Base-by-base conservation (phyloP, 2,329 filamentous ascomycete species). In the Stemphylium beticola region DNA sequence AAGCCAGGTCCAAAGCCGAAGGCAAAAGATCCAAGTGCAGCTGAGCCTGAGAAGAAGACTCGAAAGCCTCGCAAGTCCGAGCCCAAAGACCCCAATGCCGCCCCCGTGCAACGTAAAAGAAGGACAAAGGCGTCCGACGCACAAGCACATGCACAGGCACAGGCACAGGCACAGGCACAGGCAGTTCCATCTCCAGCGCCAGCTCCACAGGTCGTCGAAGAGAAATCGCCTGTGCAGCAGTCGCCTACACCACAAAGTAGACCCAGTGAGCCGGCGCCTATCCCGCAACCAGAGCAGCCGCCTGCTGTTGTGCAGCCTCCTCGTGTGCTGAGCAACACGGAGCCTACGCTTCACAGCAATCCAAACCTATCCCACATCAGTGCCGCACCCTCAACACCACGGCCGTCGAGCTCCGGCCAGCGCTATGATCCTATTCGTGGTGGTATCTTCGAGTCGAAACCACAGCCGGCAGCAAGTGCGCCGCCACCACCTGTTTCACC, bases 351-450 rank as follows among this genome's bases (percentile, higher is more conserved):
- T 11, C 68, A 74, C 61, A 72, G 68, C 58, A 74, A 75, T 51
- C 72, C 73, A 38, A 73, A 64, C 33, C 63, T 74, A 36, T 73
- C 68, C 26, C 68, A 74, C 57, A 70, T 77, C 66, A 66, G 75
- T 76, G 39, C 81, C 76, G 55, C 80, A 74, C 78, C 79, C 11
- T 77, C 79, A 44, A 79, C 79, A 56, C 79, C 80, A 47, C 76
- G 81, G 53, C 80, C 78, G 59, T 74, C 88, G 44, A 87, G 88
- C 12, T 90, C 89, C 67, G 89, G 92, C 38, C 90, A 92, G 68
- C 91, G 89, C 67, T 97, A 95, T 77, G 93, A 97, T 74, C 93
- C 93, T 0, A 92, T 96, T 60, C 86, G 93, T 41, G 91, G 85
- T 5, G 84, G 89, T 49, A 49, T 76, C 58, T 58, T 72, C 64